These are phyloP conservation scores for Rhododendron mucronatum DNA, from an alignment of 148 eudicot species.

Conservation along the genomic window DNA sequence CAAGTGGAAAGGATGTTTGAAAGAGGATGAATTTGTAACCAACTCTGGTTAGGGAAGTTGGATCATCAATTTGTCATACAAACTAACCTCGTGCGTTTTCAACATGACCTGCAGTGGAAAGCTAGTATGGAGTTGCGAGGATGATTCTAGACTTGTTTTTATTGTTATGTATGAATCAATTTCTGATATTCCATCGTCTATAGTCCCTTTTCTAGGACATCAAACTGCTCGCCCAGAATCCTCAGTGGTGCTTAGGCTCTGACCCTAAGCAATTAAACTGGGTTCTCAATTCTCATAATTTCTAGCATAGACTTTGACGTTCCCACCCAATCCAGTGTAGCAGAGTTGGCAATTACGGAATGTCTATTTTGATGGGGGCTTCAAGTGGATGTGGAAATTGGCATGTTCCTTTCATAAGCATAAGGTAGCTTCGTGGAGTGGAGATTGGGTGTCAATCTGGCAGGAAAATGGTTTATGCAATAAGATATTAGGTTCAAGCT, in stretches of 20 bases:
- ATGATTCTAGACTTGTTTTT: background rate
- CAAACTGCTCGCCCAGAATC: background rate
- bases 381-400: background rate
- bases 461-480: background rate
- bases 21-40: background rate
- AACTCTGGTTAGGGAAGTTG: background rate
- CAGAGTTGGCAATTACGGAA: background rate
- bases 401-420: background rate
- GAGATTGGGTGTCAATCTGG: background rate
- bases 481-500: constrained; percentile 1
- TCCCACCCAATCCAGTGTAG: background rate
- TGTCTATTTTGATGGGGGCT: background rate
- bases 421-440: background rate
- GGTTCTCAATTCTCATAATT: background rate
- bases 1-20: background rate
- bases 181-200: no score
- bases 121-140: background rate
- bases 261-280: background rate
- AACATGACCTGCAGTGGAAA: background rate
- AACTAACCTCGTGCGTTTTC: background rate
- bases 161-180: no score
- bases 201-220: background rate
- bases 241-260: background rate
- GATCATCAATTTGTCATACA: background rate
- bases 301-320: background rate